phyloP scores from a whole-genome alignment of 2,329 filamentous ascomycete species.

The Aspergillus terreus region DNA sequence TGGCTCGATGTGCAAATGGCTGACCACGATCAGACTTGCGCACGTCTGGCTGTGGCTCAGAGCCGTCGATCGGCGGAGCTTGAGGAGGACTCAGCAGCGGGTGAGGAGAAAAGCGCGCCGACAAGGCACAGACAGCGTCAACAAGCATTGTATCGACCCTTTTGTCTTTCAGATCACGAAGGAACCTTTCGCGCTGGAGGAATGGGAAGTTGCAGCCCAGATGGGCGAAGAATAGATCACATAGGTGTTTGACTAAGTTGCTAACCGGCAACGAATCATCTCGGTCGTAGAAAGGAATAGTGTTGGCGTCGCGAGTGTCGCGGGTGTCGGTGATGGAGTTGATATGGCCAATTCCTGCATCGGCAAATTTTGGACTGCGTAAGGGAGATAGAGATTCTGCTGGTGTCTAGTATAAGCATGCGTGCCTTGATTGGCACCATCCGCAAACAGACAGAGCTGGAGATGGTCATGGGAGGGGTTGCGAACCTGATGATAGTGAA shows the following conservation, averaged over 20 bases:
- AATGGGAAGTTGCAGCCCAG: constrained; percentile 86
- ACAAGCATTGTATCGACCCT: constrained; percentile 79
- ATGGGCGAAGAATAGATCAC: constrained; percentile 76
- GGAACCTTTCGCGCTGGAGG: constrained; percentile 66
- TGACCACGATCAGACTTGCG: constrained; percentile 66
- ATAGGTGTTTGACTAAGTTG: constrained; percentile 70
- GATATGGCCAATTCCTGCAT: constrained; percentile 16
- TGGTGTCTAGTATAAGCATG: not conserved
- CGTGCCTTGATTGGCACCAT: not conserved
- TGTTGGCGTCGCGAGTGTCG: constrained; percentile 34
- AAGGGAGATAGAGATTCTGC: constrained; percentile 35
- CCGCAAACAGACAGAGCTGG: not conserved
- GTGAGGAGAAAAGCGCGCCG: constrained; percentile 71
- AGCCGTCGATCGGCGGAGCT: constrained; percentile 50
- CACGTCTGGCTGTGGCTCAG: constrained; percentile 27
- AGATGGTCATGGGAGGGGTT: not conserved
- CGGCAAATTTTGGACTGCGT: constrained; percentile 29
- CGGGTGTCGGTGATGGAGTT: constrained; percentile 19
- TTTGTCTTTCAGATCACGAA: constrained; percentile 75
- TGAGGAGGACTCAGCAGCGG: constrained; percentile 47
- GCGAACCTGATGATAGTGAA: constrained; percentile 37
- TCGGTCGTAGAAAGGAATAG: constrained; percentile 70
- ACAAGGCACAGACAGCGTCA: constrained; percentile 77
- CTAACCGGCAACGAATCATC: constrained; percentile 68
- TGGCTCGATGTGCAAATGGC: constrained; percentile 76